Conservation (phyloP, 768 basidiomycete genomes). For the Boletus sp. region DNA sequence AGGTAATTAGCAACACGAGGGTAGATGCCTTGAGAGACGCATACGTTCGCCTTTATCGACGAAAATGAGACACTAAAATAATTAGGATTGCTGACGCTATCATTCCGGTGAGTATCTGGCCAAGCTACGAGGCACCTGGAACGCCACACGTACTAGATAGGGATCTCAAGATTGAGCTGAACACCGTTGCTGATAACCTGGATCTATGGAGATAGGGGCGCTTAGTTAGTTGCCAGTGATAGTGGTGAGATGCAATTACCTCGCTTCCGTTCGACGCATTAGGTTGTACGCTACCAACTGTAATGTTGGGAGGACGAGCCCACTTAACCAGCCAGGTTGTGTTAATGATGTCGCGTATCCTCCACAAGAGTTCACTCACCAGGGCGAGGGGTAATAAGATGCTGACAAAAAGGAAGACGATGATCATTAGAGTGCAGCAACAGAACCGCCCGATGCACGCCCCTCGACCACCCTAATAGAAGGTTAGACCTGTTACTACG, state of each 20-base stretch:
- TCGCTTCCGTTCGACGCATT: slow-evolving; percentile 39
- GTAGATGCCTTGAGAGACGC: slow-evolving; percentile 4
- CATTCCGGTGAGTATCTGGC: slow-evolving; percentile 5
- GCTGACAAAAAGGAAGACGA: slow-evolving; percentile 61
- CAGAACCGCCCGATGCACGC: slow-evolving; percentile 68
- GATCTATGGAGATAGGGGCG: slow-evolving; percentile 28
- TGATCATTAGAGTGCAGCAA: slow-evolving; percentile 71
- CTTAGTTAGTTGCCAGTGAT: slow-evolving; percentile 20
- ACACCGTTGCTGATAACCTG: slow-evolving; percentile 44
- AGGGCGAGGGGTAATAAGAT: slow-evolving; percentile 65
- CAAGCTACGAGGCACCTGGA: not conserved
- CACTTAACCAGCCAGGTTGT: slow-evolving; percentile 46
- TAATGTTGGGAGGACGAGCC: slow-evolving; percentile 70
- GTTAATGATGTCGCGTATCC: slow-evolving; percentile 1
- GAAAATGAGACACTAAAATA: slow-evolving; percentile 70
- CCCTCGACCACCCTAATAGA: slow-evolving; percentile 53
- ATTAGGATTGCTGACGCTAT: slow-evolving; percentile 79
- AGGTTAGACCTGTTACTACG: not conserved
- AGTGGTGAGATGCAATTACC: slow-evolving; percentile 34
- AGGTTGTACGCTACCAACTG: slow-evolving; percentile 47
- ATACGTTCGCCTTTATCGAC: slow-evolving; percentile 60
- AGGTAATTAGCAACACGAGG: slow-evolving; percentile 2
- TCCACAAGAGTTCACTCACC: slow-evolving; percentile 41
- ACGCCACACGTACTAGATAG: slow-evolving; percentile 53
- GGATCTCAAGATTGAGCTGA: slow-evolving; percentile 58